These are phyloP conservation scores for Fraxinus quadrangulata DNA, from an alignment of 257 asterid genomes.

Conservation along the genomic window DNA sequence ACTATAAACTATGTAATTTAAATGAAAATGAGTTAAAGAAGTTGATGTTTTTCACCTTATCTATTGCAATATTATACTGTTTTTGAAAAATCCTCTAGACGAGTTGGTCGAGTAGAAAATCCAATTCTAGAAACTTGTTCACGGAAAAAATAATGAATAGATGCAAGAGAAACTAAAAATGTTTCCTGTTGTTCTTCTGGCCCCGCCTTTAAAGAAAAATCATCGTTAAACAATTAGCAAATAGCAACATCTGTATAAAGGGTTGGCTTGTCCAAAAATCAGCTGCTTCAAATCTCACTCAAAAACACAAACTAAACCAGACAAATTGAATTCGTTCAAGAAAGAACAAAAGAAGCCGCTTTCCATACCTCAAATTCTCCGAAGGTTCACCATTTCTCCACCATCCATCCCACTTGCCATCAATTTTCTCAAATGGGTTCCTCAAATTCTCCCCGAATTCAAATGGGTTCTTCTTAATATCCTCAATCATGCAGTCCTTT, in stretches of 20 bases:
- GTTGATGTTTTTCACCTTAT: too few relatives aligned
- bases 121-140: too few relatives aligned
- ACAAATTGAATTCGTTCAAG: neutral
- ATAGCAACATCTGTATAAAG: too few relatives aligned
- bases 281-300: neutral
- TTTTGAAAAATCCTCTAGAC: too few relatives aligned
- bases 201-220: too few relatives aligned
- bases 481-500: constrained; percentile 5
- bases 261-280: neutral
- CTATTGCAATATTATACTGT: too few relatives aligned
- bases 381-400: constrained; percentile 25
- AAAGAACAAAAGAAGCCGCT: constrained; percentile 34
- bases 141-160: too few relatives aligned
- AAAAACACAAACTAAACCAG: neutral
- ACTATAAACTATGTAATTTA: neutral
- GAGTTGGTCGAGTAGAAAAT: too few relatives aligned
- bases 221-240: too few relatives aligned
- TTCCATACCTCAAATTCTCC: constrained; percentile 38
- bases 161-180: too few relatives aligned
- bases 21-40: neutral
- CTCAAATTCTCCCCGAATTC: constrained; percentile 9
- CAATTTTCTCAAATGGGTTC: constrained; percentile 25
- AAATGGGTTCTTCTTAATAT: constrained; percentile 28
- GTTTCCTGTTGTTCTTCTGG: too few relatives aligned
- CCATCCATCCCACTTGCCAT: neutral